Base-by-base conservation (phyloP, 768 basidiomycete species). In the Steccherinum ochraceum region DNA sequence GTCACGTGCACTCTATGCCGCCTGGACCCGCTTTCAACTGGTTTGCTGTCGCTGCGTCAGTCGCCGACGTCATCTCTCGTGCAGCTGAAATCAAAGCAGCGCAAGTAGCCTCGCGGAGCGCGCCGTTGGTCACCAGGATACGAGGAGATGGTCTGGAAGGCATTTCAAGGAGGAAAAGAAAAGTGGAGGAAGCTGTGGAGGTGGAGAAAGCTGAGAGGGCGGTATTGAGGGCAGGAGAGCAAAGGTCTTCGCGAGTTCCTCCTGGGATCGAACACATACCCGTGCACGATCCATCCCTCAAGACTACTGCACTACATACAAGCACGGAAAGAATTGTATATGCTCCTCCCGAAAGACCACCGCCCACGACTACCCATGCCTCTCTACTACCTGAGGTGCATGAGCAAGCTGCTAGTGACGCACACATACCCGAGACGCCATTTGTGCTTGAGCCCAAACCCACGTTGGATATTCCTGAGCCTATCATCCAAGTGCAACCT, bases 21-120 rank as follows among this genome's bases (percentile, higher is more conserved):
- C 83, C 85, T 46, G 76, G 84, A 44, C 76, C 82, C 26, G 76
- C 75, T 12, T 88, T 77, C 69, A 85, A 83, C 72, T 85, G 83
- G 80, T 63, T 86, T 50, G 84, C 83, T 60, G 85, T 86, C 24
- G 69, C 78, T 44, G 76, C 79, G 52, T 78, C 83, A 12, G 67
- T 78, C 18, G 69, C 74, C 48, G 79, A 84, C 50, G 81, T 90
- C 49, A 61, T 84, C 27, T 69, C 76, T 11, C 78, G 82, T 72
- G 84, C 82, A 26, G 80, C 80, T 3, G 75, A 74, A 27, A 75
- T 84, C 27, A 75, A 80, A 61, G 75, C 74, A 18, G 64, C 73
- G 1, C 68, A 68, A 50, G 42, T 62, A n/a, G 47, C 54, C 43
- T 24, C 40, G 44, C 18, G 51, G 48, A 5, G 46, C 24, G 46